These are phyloP conservation scores for Prunus campanulata DNA, from an alignment of 306 rosid genomes.

Conservation along the genomic window DNA sequence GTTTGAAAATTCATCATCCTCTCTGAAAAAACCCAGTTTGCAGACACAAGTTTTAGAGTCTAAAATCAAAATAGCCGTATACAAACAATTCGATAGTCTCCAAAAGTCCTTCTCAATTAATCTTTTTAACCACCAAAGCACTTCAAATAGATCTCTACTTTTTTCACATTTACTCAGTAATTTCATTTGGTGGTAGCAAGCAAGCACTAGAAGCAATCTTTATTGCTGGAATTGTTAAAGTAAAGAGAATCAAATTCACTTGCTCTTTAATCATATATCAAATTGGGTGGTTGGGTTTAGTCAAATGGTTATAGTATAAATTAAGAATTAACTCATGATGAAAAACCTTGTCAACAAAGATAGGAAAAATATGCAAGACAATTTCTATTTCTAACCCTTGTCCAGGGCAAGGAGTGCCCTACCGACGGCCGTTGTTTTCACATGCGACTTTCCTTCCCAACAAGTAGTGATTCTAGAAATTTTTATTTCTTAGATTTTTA, in stretches of 20 bases:
- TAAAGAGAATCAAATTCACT: not conserved
- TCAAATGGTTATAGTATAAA: not conserved
- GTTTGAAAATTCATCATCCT: constrained; percentile 3
- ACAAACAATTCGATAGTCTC: not conserved
- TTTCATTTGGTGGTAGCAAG: not conserved
- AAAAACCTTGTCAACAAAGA: constrained; percentile 12
- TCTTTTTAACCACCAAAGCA: not conserved
- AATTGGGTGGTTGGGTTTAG: not conserved
- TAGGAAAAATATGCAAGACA: not conserved
- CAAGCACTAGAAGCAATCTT: not conserved
- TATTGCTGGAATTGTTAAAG: not conserved
- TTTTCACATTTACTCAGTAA: not conserved
- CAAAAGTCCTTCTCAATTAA: not conserved
- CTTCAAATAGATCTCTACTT: not conserved
- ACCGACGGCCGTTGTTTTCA: constrained; percentile 2
- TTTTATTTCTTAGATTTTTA: not conserved
- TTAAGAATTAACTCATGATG: not conserved
- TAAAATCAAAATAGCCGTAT: not conserved
- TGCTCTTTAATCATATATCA: not conserved
- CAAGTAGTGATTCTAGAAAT: not conserved
- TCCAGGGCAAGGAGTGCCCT: not conserved
- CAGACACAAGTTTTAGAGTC: not conserved
- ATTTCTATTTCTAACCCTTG: not conserved
- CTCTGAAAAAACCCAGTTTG: not conserved
- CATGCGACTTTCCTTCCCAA: constrained; percentile 1